Base-by-base conservation (phyloP, 179 eudicot genomes). In the Nepenthes alata region DNA sequence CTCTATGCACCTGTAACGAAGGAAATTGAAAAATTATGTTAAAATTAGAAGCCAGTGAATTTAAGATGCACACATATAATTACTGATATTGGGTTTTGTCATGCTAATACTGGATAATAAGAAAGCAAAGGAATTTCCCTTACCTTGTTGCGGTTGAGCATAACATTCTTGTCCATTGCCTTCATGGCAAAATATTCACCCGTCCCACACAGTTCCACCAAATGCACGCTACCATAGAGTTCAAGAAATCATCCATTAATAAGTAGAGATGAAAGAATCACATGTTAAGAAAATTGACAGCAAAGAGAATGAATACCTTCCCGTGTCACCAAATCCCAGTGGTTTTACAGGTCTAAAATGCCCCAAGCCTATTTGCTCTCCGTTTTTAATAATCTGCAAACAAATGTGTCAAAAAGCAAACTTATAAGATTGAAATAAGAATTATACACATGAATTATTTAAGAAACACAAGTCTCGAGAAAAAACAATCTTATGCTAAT, bases 291-390 rank as follows among this genome's bases (percentile, higher is more conserved):
- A 25, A 25, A 25, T 25, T 25, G 25, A 25, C 25, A 25, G 25
- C 25, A 25, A 13, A 53, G 50, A 8, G 57, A 62, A 67, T 14
- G 63, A 59, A 67, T 63, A 91, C 97, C 97, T 86, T 70, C 99
- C 99, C 35, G 99, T 90, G 73, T 94, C 99, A 61, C 99, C 97
- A 67, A 95, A 81, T 74, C 99, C 99, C 70, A 94, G 73, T 58
- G 97, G 97, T 67, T 70, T 87, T 15, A 94, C 71, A 47, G 97
- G 97, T 77, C 63, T 90, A 70, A 94, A 94, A 80, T 94, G 99
- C 70, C 84, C 85, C 79, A 94, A 75, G 53, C 88, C 88, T 75
- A 94, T 66, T 56, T 75, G 72, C 65, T 94, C 97, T 59, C 99
- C 99, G 62, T 73, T 65, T 44, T 89, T 88, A 2, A 70, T 60